These are phyloP conservation scores for Salvia miltiorrhiza DNA, from an alignment of 257 asterid genomes.

Conservation along the genomic window DNA sequence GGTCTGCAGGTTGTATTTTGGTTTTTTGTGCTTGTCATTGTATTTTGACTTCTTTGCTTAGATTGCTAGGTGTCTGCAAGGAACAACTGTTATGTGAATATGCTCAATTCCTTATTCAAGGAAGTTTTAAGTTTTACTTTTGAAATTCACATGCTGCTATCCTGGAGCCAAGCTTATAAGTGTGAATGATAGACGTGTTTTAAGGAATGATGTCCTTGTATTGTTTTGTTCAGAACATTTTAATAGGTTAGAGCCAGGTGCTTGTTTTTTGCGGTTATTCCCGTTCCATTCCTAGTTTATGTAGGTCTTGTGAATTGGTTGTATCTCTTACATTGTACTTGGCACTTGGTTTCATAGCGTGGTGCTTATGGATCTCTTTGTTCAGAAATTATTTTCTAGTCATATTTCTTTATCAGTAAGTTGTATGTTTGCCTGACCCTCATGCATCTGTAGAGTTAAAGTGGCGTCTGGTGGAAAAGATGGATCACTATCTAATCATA, in stretches of 20 bases:
- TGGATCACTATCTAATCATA: slow-evolving; percentile 49
- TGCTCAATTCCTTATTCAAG: background rate
- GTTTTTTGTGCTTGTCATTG: background rate
- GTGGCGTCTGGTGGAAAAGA: slow-evolving; percentile 54
- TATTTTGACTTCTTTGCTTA: background rate
- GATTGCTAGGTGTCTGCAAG: slow-evolving; percentile 1
- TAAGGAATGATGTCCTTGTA: background rate
- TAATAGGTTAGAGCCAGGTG: background rate
- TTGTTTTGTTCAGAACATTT: background rate
- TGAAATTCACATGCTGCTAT: background rate
- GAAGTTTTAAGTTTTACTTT: background rate
- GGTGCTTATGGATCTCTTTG: slow-evolving; percentile 11
- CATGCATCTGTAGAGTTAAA: slow-evolving; percentile 50
- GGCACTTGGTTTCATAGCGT: background rate
- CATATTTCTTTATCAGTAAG: background rate
- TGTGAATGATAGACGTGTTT: background rate
- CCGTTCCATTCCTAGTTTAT: background rate
- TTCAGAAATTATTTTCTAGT: background rate
- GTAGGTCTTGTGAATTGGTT: background rate
- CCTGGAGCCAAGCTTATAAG: slow-evolving; percentile 4
- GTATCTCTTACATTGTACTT: background rate
- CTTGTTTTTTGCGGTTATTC: background rate
- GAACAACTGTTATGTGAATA: background rate
- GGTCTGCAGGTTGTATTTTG: background rate
- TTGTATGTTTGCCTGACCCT: slow-evolving; percentile 19